phyloP scores from a whole-genome alignment of 2,329 filamentous ascomycete genomes.

The Nothopassalora personata region DNA sequence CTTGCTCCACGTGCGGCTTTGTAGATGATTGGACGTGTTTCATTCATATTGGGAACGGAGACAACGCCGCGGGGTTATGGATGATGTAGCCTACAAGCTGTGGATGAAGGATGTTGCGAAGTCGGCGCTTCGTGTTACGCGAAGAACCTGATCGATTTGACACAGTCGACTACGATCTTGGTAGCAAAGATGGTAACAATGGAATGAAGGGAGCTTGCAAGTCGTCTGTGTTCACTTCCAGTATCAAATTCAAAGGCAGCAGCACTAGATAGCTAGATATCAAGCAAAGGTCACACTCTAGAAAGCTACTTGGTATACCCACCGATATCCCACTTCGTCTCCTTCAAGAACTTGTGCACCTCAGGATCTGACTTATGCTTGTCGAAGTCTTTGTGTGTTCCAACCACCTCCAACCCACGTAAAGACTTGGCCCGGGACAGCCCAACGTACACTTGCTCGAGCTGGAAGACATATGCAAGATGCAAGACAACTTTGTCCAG shows the following conservation, averaged over 20 bases:
- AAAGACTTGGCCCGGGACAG: conserved; percentile 51
- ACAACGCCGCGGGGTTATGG: no score
- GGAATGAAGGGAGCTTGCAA: no score
- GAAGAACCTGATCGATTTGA: no score
- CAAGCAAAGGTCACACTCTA: background rate
- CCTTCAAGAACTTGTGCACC: background rate
- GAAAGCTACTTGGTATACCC: background rate
- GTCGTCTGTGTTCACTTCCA: no score
- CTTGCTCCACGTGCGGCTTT: no score
- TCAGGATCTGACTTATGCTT: background rate
- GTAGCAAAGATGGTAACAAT: no score
- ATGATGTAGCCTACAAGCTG: no score
- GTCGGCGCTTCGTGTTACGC: background rate
- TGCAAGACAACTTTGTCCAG: conserved; percentile 55
- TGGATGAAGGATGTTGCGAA: background rate
- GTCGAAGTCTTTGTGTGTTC: background rate
- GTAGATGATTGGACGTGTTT: no score
- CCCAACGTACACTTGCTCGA: conserved; percentile 59
- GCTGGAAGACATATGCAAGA: conserved; percentile 48
- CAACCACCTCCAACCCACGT: conserved; percentile 36
- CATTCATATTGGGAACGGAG: no score
- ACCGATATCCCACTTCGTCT: background rate
- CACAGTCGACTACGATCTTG: no score
- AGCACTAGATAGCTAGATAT: background rate
- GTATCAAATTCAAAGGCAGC: no score